Conservation (phyloP, 169 alveolate species). For the Prorocentrum cordatum region DNA sequence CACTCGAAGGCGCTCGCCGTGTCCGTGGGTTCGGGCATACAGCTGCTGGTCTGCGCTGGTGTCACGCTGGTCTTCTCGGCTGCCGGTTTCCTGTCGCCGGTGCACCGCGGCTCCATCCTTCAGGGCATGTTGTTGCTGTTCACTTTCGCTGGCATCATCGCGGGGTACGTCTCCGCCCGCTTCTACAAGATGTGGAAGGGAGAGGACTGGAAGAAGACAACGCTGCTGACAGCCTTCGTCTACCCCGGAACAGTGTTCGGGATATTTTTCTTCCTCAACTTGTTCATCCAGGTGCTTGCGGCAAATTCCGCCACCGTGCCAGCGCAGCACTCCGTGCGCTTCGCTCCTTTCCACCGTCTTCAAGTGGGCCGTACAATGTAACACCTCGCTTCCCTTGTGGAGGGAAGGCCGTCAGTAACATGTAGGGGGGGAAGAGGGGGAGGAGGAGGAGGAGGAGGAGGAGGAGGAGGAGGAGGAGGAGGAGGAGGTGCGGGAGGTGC, state of each 20-base stretch:
- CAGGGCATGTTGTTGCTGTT: slow-evolving; percentile 80
- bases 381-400: no score
- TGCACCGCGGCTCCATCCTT: slow-evolving; percentile 77
- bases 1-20: slow-evolving; percentile 80
- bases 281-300: slow-evolving; percentile 71
- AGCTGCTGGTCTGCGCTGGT: slow-evolving; percentile 61
- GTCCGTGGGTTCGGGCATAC: slow-evolving; percentile 78
- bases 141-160: slow-evolving; percentile 82
- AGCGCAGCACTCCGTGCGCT: no score
- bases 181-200: slow-evolving; percentile 71
- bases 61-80: slow-evolving; percentile 78
- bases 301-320: no score
- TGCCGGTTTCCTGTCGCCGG: slow-evolving; percentile 79
- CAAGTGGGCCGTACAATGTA: no score
- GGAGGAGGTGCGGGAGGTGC: no score
- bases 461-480: no score
- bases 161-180: slow-evolving; percentile 79
- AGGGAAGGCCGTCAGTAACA: no score
- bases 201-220: slow-evolving; percentile 70
- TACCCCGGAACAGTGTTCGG: slow-evolving; percentile 78
- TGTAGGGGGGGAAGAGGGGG: no score
- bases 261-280: slow-evolving; percentile 76
- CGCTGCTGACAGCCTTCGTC: slow-evolving; percentile 61
- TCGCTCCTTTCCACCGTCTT: no score
- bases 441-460: no score